Conservation (phyloP, 371 early-diverging fungal species). For the Circinella umbellata region DNA sequence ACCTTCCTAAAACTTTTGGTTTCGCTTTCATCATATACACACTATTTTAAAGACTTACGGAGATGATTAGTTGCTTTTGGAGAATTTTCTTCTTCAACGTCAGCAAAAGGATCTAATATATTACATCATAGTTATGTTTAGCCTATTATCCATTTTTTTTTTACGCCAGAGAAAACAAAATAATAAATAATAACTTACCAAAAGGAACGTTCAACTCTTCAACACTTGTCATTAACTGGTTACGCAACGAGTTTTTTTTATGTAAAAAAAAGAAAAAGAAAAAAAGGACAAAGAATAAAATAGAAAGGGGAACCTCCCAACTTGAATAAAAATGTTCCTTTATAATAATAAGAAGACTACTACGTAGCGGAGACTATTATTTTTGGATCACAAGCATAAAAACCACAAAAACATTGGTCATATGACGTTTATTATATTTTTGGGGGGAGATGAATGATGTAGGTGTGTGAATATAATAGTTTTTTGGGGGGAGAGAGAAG, state of each 20-base stretch:
- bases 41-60: slow-evolving; percentile 61
- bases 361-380: too few relatives aligned
- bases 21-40: too few relatives aligned
- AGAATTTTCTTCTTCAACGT: slow-evolving; percentile 70
- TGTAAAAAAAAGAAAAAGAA: background rate
- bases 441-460: too few relatives aligned
- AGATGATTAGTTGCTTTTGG: slow-evolving; percentile 66
- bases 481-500: too few relatives aligned
- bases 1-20: background rate
- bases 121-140: too few relatives aligned
- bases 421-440: too few relatives aligned
- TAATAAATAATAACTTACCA: slow-evolving; percentile 11
- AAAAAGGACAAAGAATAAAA: background rate
- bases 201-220: slow-evolving; percentile 32
- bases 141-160: background rate
- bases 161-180: background rate
- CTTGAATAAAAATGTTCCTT: too few relatives aligned
- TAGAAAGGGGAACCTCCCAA: too few relatives aligned
- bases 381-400: too few relatives aligned
- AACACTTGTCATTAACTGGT: slow-evolving; percentile 19
- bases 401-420: too few relatives aligned
- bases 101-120: slow-evolving; percentile 79
- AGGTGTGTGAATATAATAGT: too few relatives aligned
- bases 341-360: too few relatives aligned
- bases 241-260: background rate